Conservation (phyloP, 495 filamentous ascomycete genomes). For the Astrothelium subdiscretum region DNA sequence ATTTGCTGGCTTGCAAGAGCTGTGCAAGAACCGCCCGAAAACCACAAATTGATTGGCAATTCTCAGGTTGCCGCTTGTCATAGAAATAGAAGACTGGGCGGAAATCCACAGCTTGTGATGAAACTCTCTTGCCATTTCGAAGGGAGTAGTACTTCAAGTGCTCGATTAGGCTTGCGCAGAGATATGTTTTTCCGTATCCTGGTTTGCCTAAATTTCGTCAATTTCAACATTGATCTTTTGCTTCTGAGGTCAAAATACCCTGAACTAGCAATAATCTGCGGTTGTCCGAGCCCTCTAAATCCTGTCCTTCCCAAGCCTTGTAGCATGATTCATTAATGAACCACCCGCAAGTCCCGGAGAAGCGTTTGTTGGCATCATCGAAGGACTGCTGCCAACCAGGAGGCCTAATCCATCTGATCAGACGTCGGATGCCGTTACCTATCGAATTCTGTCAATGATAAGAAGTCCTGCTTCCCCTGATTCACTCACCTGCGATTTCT, state of each 20-base stretch:
- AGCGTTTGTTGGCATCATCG: background rate
- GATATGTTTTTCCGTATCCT: background rate
- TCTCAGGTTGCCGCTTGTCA: background rate
- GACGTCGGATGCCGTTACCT: background rate
- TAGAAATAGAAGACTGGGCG: background rate
- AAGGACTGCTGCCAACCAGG: background rate
- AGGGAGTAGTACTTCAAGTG: background rate
- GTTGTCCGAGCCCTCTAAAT: background rate
- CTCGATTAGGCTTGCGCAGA: background rate
- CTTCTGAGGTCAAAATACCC: background rate
- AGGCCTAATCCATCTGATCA: conserved; percentile 1
- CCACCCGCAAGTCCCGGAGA: background rate
- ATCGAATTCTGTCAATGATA: background rate
- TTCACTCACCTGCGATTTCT: background rate
- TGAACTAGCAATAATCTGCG: background rate
- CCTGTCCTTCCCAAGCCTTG: background rate
- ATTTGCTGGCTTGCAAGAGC: background rate
- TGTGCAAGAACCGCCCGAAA: background rate
- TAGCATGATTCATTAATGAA: background rate
- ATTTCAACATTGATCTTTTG: background rate
- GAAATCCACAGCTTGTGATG: background rate
- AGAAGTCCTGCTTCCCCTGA: background rate
- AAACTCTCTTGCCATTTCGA: background rate
- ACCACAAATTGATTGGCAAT: background rate
- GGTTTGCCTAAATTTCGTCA: background rate